A percentile compares a stretch with the other conserved stretches of the same genome.
Conservation (phyloP, 2,329 filamentous ascomycete genomes). For the Beauveria sp. region DNA sequence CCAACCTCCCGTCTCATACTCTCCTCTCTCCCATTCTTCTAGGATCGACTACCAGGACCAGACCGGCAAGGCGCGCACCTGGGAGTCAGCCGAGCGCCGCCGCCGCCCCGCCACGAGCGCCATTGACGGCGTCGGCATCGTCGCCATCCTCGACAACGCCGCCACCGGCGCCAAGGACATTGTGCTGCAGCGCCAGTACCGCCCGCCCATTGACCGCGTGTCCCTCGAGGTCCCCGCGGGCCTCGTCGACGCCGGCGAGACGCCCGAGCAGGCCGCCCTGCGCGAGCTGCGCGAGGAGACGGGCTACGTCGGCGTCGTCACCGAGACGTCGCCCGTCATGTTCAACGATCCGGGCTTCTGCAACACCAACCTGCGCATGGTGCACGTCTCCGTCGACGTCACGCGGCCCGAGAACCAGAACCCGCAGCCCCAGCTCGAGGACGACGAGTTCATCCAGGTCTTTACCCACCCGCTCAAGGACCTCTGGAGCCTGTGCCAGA, state of each 20-base stretch:
- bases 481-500: conserved; percentile 60
- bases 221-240: conserved; percentile 60
- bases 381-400: conserved; percentile 69
- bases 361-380: conserved; percentile 60
- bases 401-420: conserved; percentile 60
- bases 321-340: conserved; percentile 56
- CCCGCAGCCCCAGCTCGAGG: conserved; percentile 62
- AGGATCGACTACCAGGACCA: conserved; percentile 60
- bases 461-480: conserved; percentile 59
- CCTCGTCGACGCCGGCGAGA: conserved; percentile 55
- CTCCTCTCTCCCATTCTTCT: background rate
- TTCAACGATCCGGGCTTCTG: conserved; percentile 61
- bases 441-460: conserved; percentile 75
- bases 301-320: conserved; percentile 50
- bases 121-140: conserved; percentile 67
- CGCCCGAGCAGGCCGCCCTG: conserved; percentile 51
- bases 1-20: background rate
- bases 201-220: conserved; percentile 52
- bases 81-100: conserved; percentile 66
- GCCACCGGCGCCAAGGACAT: conserved; percentile 39
- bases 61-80: conserved; percentile 49
- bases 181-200: conserved; percentile 60
- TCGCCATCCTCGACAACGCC: conserved; percentile 56
- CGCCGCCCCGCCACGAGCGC: conserved; percentile 54
- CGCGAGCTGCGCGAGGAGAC: conserved; percentile 61